Evolutionary conservation across 2,329 filamentous ascomycete genomes (phyloP).

Genomic region (Botrytis fragariae): DNA sequence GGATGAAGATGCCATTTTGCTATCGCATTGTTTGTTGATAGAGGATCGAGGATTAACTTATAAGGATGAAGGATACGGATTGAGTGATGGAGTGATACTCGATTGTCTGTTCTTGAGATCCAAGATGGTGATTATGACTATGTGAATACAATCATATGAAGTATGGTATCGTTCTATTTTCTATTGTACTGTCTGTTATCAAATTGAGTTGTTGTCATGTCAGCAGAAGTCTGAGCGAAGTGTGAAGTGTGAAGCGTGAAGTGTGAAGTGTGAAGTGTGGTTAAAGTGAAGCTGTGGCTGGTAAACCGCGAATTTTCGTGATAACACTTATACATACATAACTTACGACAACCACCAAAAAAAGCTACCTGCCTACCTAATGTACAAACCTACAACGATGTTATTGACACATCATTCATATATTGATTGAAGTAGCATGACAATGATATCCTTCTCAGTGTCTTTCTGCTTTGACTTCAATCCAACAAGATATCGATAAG

Average conservation of each 20-base stretch:
- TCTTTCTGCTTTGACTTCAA: background rate
- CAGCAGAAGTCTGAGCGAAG: background rate
- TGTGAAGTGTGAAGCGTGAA: background rate
- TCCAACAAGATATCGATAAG: background rate
- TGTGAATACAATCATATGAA: background rate
- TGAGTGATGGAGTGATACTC: background rate
- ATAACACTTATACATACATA: background rate
- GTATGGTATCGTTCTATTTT: background rate
- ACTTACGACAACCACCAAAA: background rate
- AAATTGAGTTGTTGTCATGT: background rate
- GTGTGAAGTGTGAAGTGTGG: background rate
- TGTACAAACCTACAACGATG: background rate
- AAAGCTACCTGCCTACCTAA: background rate
- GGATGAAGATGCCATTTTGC: constrained; percentile 21
- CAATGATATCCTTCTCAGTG: background rate
- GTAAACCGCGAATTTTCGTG: constrained; percentile 6
- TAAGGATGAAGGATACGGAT: background rate
- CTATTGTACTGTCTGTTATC: background rate
- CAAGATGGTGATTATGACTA: background rate
- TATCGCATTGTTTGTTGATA: constrained; percentile 7
- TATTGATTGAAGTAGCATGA: too few species aligned
- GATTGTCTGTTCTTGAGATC: background rate
- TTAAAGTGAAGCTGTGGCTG: background rate
- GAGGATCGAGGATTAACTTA: background rate
- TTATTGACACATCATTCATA: background rate